Evolutionary conservation across 1,284 basidiomycete genomes (phyloP), one percentile per base, ranked within the genome.

Genomic region (Ceratobasidium papillatum): DNA sequence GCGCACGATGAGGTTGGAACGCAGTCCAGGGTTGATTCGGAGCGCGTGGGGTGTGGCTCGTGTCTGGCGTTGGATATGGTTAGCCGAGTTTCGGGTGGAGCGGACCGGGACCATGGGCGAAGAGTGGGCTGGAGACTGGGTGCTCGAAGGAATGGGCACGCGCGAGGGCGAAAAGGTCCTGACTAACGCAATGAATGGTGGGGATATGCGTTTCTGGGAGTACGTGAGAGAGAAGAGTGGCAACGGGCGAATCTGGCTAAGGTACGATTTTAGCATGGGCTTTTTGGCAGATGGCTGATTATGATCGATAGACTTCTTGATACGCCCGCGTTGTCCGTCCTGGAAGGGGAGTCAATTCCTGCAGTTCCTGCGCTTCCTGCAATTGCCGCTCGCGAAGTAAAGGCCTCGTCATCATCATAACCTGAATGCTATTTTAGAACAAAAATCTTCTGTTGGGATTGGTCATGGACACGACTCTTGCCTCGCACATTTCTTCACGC

Each of bases 71-170:
- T 78, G 78, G 78, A 61, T 77, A 78, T 78, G 77, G 79, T 51
- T 81, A 81, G 66, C 80, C 81, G 54, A 61, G 54, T 54, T 52
- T n/a, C 56, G 54, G 30, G 65, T 72, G 19, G 74, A 71, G n/a
- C 43, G 59, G 51, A 34, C 41, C 19, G 30, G 17, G 27, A 54
- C n/a, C 7, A 83, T 91, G 43, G 90, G 89, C 12, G 85, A 86
- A 27, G 91, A 90, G 0, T 93, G 91, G 91, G 83, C 85, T 49
- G 89, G 90, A 1, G 90, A 91, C 77, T 93, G 91, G 91, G 83
- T 91, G 32, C 83, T 93, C 30, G 90, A 93, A 80, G 88, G 87
- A 1, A 90, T 91, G 75, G 91, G 91, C 0, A 93, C 91, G 22
- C 83, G 81, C 27, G 91, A 93, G 80, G 91, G 91, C 3, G 83